Conservation (phyloP, 768 basidiomycete species). For the Clathrus columnatus region DNA sequence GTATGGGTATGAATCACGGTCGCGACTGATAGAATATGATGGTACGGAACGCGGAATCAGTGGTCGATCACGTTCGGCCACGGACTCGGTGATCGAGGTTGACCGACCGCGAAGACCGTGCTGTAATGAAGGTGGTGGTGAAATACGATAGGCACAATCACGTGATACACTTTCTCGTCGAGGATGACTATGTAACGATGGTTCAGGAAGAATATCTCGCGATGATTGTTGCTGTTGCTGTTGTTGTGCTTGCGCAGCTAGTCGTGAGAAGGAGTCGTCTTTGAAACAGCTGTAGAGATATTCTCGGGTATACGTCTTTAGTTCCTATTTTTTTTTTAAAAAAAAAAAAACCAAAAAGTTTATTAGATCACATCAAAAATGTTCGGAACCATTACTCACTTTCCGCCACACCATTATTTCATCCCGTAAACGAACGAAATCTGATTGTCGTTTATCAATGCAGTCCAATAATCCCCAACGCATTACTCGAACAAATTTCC, state of each 20-base stretch:
- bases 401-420: slow-evolving; percentile 74
- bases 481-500: slow-evolving; percentile 63
- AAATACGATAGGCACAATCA: slow-evolving; percentile 17
- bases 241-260: neutral
- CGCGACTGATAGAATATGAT: neutral
- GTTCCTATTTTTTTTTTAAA: slow-evolving; percentile 38
- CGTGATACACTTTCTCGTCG: slow-evolving; percentile 10
- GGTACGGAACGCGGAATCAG: neutral
- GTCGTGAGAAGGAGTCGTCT: slow-evolving; percentile 36
- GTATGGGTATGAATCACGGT: neutral
- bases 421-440: slow-evolving; percentile 67
- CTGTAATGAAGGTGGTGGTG: neutral
- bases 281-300: slow-evolving; percentile 77
- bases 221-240: neutral
- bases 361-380: no score
- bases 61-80: neutral
- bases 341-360: slow-evolving; percentile 1
- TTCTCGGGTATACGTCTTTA: slow-evolving; percentile 78
- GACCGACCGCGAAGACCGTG: neutral
- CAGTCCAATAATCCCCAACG: slow-evolving; percentile 83
- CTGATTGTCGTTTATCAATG: slow-evolving; percentile 68
- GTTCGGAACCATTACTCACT: slow-evolving; percentile 13
- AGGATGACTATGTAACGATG: slow-evolving; percentile 16
- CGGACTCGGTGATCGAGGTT: neutral
- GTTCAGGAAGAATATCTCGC: slow-evolving; percentile 19